These are phyloP conservation scores for Lasiodiplodia hormozganensis DNA, from an alignment of 2,329 filamentous ascomycete species.

Conservation along the genomic window DNA sequence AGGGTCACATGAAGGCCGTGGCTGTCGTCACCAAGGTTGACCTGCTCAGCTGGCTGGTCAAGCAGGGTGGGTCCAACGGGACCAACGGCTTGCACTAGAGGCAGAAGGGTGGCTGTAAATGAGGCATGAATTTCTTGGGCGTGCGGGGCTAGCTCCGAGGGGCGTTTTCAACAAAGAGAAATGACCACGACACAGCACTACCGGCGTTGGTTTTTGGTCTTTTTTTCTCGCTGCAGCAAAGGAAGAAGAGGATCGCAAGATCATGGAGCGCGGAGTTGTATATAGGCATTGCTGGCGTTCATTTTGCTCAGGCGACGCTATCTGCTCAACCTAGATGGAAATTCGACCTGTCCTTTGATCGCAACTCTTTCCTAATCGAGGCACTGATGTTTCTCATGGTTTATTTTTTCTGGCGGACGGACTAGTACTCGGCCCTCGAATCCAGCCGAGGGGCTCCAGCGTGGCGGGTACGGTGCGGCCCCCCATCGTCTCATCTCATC, in stretches of 20 bases:
- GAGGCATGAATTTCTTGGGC: constrained; percentile 7
- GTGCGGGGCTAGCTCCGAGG: not conserved
- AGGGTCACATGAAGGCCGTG: constrained; percentile 72
- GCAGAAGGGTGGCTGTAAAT: not conserved
- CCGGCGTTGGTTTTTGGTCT: not conserved
- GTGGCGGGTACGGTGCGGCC: not conserved
- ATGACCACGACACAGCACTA: not conserved
- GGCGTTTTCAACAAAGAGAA: constrained; percentile 27
- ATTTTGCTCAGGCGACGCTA: not conserved
- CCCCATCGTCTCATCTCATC: constrained; percentile 1
- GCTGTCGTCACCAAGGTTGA: constrained; percentile 98
- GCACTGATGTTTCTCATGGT: not conserved
- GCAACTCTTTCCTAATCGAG: not conserved
- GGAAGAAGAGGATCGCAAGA: constrained; percentile 12
- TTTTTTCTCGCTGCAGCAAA: not conserved
- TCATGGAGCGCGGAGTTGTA: not conserved
- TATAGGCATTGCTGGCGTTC: not conserved
- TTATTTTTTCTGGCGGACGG: not conserved
- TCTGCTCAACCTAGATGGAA: constrained; percentile 28
- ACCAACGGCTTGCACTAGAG: constrained; percentile 17
- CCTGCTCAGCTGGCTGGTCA: constrained; percentile 89
- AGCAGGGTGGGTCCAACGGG: constrained; percentile 53
- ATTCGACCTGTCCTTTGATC: not conserved
- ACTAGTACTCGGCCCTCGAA: not conserved
- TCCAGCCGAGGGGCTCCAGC: not conserved